Base-by-base conservation (phyloP, 163 green algal species). In the Botryococcus braunii region DNA sequence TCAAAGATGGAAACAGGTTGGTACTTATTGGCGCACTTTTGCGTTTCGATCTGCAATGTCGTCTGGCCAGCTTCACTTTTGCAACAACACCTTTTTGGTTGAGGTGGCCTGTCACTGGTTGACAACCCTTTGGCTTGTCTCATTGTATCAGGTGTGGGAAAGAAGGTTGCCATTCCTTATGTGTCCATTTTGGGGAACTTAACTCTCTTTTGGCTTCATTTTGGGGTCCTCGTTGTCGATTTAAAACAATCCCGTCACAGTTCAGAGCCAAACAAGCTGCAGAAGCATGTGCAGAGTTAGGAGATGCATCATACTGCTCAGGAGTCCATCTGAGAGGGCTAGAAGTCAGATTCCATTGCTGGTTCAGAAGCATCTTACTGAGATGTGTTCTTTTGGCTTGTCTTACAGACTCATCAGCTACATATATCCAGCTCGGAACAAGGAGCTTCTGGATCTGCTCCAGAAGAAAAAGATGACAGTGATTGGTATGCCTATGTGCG, bases 371-470 rank as follows among this genome's bases (percentile, higher is more conserved):
- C 17, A 25, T 17, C 9, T 9, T 21, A 66, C 6, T 34, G 6
- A 62, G 31, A 9, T 62, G 46, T 4, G 17, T 61, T 40, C 41
- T 46, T 61, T 59, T 27, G 39, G 35, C 48, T 11, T 13, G 39
- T 34, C 39, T 29, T 56, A 27, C 69, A 81, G 76, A 60, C 78
- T 95, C 21, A 71, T 96, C 29, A 83, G 67, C 39, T 91, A 91
- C 75, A 77, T 97, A 55, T 77, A 94, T 59, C 91, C 90, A 6
- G 86, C 82, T 2, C 75, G 82, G 58, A 95, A 95, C 77, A 77
- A 85, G 58, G 89, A 88, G 27, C 80, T 97, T 46, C 40, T 97
- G 8, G 75, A 94, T 4, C 73, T 66, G 43, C 79, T 96, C 37
- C 58, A 79, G 35, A 52, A 72, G 5, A 87, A 86, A 65, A 74